Base-by-base conservation (phyloP, 2,329 filamentous ascomycete species). In the Colletotrichum spaethianum region DNA sequence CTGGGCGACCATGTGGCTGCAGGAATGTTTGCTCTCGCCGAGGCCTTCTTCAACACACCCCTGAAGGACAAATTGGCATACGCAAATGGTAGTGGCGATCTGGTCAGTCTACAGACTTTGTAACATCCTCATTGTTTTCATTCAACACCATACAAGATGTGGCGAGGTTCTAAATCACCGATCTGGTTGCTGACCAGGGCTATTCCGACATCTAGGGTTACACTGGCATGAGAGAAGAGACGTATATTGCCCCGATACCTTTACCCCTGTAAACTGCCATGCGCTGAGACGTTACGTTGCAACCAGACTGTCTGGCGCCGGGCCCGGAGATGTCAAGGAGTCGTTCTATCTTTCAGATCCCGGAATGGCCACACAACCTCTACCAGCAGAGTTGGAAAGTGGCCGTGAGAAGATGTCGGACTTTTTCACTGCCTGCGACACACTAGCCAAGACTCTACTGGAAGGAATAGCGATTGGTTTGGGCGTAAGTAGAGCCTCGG, bases 401-500 rank as follows among this genome's bases (percentile, higher is more conserved):
- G 59, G 56, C 18, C 67, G 73, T 7, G 38, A 56, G 11, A 40
- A 23, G 11, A 33, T 74, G 42, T 31, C 71, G 1, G 56, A 36
- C 14, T 74, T 74, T 53, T 74, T 73, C 53, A 31, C 59, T 3
- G 63, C 36, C 46, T 74, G 67, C 20, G 71, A 71, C 16, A 16
- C 16, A 3, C 46, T 73, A 16, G 67, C 71, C 6, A 71, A 68
- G 48, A 73, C 48, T 1, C 42, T 74, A 12, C 26, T 74, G 26
- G 63, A 72, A 38, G 73, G 63, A 1, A 92, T 98, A 57, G 94
- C 93, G 42, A 85, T 93, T 8, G 95, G 94, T 0, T 88, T 98
- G 0, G 87, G 89, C 67, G 91, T 93, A 82, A 70, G 81, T 76
- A 11, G 12, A 48, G 20, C 18, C n/a, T 42, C 2, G 23, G 26